phyloP scores from a whole-genome alignment of 169 alveolate genomes.

The Plasmodium falciparum region DNA sequence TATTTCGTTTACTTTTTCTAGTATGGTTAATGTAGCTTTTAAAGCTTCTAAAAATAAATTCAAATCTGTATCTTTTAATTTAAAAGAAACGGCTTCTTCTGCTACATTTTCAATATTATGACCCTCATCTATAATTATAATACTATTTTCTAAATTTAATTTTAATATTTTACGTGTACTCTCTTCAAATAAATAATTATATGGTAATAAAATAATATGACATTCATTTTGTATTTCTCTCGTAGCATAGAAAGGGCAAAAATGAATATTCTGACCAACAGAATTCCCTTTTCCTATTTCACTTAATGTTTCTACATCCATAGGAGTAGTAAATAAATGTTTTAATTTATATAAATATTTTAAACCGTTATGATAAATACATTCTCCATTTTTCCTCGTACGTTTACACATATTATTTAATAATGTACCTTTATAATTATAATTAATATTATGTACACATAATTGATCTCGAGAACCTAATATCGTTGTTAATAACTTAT shows the following conservation, averaged over 20 bases:
- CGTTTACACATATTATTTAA: constrained; percentile 86
- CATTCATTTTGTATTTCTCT: constrained; percentile 88
- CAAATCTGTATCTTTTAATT: constrained; percentile 80
- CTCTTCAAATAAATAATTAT: constrained; percentile 92
- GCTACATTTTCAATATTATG: constrained; percentile 93
- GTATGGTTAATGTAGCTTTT: constrained; percentile 50
- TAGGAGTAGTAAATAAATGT: constrained; percentile 85
- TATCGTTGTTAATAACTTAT: constrained; percentile 86
- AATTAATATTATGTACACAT: constrained; percentile 90
- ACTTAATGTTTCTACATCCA: constrained; percentile 92
- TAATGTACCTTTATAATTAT: constrained; percentile 85
- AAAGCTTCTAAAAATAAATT: constrained; percentile 80
- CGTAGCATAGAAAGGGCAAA: constrained; percentile 94
- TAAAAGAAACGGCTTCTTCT: constrained; percentile 90
- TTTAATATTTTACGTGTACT: constrained; percentile 87
- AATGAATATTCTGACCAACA: constrained; percentile 80
- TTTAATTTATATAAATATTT: constrained; percentile 76
- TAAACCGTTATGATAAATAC: constrained; percentile 86
- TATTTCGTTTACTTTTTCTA: constrained; percentile 58
- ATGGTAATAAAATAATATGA: constrained; percentile 93
- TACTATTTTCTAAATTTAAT: constrained; percentile 86
- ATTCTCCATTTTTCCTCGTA: constrained; percentile 84
- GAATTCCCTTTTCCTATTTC: constrained; percentile 79
- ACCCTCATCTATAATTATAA: constrained; percentile 96
- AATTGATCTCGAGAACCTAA: constrained; percentile 93